Base-by-base conservation (phyloP, 352 stramenopile genomes). In the Phytophthora colocasiae region DNA sequence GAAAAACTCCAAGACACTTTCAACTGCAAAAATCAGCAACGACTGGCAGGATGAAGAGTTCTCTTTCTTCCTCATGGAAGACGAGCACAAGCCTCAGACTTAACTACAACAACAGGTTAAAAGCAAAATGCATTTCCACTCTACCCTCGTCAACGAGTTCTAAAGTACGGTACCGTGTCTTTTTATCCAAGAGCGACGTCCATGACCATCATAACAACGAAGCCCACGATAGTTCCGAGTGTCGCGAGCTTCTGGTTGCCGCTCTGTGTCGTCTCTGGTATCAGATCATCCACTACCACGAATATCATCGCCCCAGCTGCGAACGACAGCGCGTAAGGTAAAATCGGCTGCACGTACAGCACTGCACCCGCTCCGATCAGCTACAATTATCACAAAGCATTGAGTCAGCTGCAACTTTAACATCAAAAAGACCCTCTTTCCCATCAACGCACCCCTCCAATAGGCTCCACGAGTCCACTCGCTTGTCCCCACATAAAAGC, bases 121-220 rank as follows among this genome's bases (percentile, higher is more conserved):
- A 49, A 17, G 39, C 17, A 60, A 39, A 43, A 63, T 70, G 48
- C 41, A 70, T 74, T 74, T 65, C 40, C 54, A 58, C 31, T 14
- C 31, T 14, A 36, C 31, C 31, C 31, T 36, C 31, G 9, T 17
- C 29, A 31, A 56, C 9, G 32, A 49, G 51, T 64, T 32, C 50
- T 36, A 36, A 63, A 47, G 53, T 69, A 66, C 44, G 45, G 61
- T 56, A 66, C 39, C 41, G 39, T 49, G 36, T 58, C 19, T 44
- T 29, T 70, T 61, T 77, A 96, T 38, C 86, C 86, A 6, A 96
- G 77, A 31, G 88, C 88, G 19, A 96, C 88, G 63, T 96, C 89
- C 86, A 96, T 93, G 62, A 76, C 71, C 90, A 97, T 97, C 91
- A 97, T 97, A 48, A 97, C 89, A 46, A 97, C 90, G 69, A 97